Conservation (phyloP, 78 protist species). For the Dictyostelium citrinum region DNA sequence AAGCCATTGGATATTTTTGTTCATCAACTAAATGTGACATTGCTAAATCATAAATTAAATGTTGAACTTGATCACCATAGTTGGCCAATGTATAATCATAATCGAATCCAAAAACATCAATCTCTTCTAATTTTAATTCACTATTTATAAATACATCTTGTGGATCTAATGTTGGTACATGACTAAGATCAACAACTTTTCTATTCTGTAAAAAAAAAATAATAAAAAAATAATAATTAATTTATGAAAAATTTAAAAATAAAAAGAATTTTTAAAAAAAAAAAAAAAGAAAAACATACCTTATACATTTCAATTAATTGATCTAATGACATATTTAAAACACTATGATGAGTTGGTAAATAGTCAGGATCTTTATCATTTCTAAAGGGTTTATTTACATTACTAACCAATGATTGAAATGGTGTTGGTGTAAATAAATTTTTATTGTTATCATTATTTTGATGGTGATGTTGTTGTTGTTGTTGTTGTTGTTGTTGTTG, state of each 20-base stretch:
- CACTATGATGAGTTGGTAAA: constrained; percentile 52
- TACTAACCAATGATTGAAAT: neutral
- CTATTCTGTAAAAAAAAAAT: constrained; percentile 4
- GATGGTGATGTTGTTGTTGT: no score
- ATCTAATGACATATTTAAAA: constrained; percentile 41
- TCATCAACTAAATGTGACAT: constrained; percentile 48
- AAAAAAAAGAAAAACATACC: neutral
- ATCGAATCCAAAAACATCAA: constrained; percentile 66
- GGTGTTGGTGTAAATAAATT: neutral
- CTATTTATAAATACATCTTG: constrained; percentile 72
- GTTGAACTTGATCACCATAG: constrained; percentile 60
- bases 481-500: neutral
- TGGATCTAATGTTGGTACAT: constrained; percentile 61
- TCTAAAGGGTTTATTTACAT: neutral
- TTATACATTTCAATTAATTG: constrained; percentile 61
- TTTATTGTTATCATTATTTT: neutral
- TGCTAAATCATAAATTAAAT: constrained; percentile 55
- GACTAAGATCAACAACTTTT: constrained; percentile 20
- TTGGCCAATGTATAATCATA: constrained; percentile 70
- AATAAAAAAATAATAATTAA: neutral
- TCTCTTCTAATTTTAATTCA: constrained; percentile 48
- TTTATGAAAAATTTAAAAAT: neutral
- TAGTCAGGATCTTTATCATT: neutral
- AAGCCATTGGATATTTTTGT: constrained; percentile 48
- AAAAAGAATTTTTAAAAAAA: neutral